Percentiles rank a stretch among this genome's conserved stretches.
Evolutionary conservation across 176 grass and related monocot species (phyloP).

Genomic region (Alloteropsis semialata): DNA sequence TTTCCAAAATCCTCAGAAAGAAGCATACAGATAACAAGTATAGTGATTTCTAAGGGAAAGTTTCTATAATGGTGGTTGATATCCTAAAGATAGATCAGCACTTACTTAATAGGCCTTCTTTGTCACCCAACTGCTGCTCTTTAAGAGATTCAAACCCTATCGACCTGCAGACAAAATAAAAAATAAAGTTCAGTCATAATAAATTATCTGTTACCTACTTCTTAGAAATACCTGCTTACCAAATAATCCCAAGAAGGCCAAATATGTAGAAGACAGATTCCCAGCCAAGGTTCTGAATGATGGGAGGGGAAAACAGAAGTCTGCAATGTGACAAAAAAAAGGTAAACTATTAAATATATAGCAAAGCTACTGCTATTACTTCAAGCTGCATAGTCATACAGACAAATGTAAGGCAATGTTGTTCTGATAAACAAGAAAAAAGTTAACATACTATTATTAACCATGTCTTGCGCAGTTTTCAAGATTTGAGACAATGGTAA

Average conservation of each 20-base stretch:
- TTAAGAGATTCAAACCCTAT: constrained; percentile 86
- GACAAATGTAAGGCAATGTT: not conserved
- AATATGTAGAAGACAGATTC: constrained; percentile 95
- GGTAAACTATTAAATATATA: not conserved
- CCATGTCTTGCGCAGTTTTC: not conserved
- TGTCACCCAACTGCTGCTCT: constrained; percentile 45
- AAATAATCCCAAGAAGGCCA: constrained; percentile 90
- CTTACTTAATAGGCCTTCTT: constrained; percentile 56
- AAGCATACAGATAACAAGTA: constrained; percentile 9
- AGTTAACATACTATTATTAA: constrained; percentile 10
- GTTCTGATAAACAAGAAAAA: constrained; percentile 13
- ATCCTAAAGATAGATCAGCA: constrained; percentile 24
- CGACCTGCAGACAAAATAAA: constrained; percentile 53
- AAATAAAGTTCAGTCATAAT: constrained; percentile 23
- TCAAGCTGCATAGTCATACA: constrained; percentile 11
- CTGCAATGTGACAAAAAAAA: constrained; percentile 53
- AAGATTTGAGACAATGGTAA: not conserved
- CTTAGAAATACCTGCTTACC: constrained; percentile 55
- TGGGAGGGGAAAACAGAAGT: constrained; percentile 82
- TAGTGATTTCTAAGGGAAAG: not conserved
- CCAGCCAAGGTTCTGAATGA: constrained; percentile 93
- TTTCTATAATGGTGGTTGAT: constrained; percentile 4
- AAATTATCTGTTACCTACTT: constrained; percentile 17
- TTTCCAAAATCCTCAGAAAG: constrained; percentile 11
- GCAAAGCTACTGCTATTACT: not conserved